Conservation (phyloP, 2,329 filamentous ascomycete genomes). For the Nemania sp. region DNA sequence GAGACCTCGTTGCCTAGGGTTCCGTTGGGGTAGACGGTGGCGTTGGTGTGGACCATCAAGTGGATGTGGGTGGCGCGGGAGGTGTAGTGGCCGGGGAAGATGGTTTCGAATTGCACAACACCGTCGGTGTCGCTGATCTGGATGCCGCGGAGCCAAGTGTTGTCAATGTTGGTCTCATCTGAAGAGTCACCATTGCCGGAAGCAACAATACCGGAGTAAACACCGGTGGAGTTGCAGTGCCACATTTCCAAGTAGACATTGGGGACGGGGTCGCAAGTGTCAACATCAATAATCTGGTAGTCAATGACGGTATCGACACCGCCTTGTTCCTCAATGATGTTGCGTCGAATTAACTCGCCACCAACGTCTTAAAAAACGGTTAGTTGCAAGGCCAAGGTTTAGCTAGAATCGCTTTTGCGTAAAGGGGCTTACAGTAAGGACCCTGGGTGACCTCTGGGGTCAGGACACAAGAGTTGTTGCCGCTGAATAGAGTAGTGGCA, state of each 20-base stretch:
- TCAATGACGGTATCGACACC: conserved; percentile 30
- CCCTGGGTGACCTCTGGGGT: conserved; percentile 66
- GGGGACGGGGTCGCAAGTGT: conserved; percentile 24
- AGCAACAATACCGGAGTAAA: conserved; percentile 24
- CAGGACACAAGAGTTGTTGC: conserved; percentile 61
- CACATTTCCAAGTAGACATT: conserved; percentile 24
- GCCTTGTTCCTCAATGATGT: conserved; percentile 20
- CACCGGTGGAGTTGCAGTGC: conserved; percentile 33
- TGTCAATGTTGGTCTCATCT: conserved; percentile 24
- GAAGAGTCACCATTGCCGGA: conserved; percentile 3
- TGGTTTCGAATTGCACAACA: conserved; percentile 26
- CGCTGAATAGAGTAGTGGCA: conserved; percentile 55
- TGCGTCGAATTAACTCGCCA: conserved; percentile 27
- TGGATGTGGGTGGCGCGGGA: conserved; percentile 30
- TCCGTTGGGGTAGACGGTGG: conserved; percentile 24
- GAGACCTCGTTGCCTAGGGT: conserved; percentile 27
- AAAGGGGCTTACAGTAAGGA: conserved; percentile 59
- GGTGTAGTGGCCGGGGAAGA: conserved; percentile 34
- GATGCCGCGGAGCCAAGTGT: conserved; percentile 26
- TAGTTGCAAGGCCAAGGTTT: conserved; percentile 8
- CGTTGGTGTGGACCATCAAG: conserved; percentile 27
- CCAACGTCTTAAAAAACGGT: conserved; percentile 16
- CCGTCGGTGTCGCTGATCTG: conserved; percentile 28
- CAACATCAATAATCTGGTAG: conserved; percentile 29
- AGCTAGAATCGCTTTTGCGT: neutral